These are phyloP conservation scores for Euptelea pleiosperma DNA, from an alignment of 164 flowering plant species.

Conservation along the genomic window DNA sequence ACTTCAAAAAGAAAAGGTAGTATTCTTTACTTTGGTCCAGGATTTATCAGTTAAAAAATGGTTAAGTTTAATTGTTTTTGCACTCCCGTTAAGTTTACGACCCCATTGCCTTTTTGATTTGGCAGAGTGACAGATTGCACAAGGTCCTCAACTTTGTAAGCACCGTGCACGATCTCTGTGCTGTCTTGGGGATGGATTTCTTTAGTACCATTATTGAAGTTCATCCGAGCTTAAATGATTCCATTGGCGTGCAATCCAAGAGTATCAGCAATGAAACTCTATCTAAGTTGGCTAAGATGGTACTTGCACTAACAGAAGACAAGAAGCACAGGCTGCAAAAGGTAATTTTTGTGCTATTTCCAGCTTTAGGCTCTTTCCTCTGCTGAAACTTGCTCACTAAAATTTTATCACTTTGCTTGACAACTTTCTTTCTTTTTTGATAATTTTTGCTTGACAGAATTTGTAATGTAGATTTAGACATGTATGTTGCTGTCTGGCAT, in stretches of 20 bases:
- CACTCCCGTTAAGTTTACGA: too few species aligned
- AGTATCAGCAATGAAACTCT: conserved; percentile 92
- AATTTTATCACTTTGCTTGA: too few species aligned
- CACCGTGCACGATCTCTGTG: conserved; percentile 93
- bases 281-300: conserved; percentile 72
- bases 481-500: too few species aligned
- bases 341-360: too few species aligned
- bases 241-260: conserved; percentile 74
- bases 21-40: background rate
- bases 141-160: conserved; percentile 90
- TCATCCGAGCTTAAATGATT: conserved; percentile 87
- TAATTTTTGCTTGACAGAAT: too few species aligned
- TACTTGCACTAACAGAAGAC: conserved; percentile 69
- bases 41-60: background rate
- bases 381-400: too few species aligned
- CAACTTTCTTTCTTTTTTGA: too few species aligned
- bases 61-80: background rate
- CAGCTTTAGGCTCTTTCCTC: too few species aligned
- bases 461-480: too few species aligned
- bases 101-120: conserved; percentile 8
- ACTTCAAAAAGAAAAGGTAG: conserved; percentile 93
- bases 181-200: conserved; percentile 91
- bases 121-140: conserved; percentile 85
- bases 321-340: conserved; percentile 78
- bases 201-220: conserved; percentile 80